Conservation (phyloP, 176 grass and related monocot genomes). For the Carex kokanica region DNA sequence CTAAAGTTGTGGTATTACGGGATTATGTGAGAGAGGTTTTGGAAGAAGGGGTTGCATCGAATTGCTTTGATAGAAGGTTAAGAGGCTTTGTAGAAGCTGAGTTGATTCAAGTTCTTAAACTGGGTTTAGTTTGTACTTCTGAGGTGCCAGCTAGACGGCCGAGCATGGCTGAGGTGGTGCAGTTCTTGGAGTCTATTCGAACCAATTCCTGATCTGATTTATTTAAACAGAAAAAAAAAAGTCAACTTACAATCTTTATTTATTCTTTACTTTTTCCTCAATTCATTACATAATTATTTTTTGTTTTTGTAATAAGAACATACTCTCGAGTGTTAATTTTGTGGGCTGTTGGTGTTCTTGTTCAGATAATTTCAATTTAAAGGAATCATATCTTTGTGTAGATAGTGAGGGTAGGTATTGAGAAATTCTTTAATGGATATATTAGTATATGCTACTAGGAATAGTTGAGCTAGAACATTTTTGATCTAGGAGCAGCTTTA, state of each 20-base stretch:
- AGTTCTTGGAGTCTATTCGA: constrained; percentile 92
- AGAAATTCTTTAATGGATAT: constrained; percentile 11
- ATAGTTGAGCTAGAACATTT: constrained; percentile 78
- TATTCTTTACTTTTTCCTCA: constrained; percentile 41
- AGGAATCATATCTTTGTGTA: constrained; percentile 14
- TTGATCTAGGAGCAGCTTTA: constrained; percentile 59
- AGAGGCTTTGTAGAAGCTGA: constrained; percentile 68
- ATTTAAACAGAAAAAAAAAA: constrained; percentile 45
- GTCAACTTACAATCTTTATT: constrained; percentile 52
- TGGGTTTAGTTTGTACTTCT: constrained; percentile 89
- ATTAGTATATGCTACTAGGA: constrained; percentile 32
- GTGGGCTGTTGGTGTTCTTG: not conserved
- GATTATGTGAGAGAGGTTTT: constrained; percentile 79
- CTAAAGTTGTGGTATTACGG: constrained; percentile 45
- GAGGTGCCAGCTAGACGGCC: constrained; percentile 69
- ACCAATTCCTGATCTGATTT: constrained; percentile 65
- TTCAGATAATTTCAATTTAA: not conserved
- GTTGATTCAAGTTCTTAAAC: constrained; percentile 89
- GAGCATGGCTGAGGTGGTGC: constrained; percentile 94
- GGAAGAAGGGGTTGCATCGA: constrained; percentile 64
- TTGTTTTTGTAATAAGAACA: constrained; percentile 52
- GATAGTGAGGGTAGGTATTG: not conserved
- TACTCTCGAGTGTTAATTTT: constrained; percentile 34
- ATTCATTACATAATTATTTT: constrained; percentile 54
- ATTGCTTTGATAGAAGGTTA: constrained; percentile 76